Evolutionary conservation across 1,139 yeast species (phyloP), one percentile per base, ranked within the genome.

Genomic region (Nakaseomyces nivariensis): DNA sequence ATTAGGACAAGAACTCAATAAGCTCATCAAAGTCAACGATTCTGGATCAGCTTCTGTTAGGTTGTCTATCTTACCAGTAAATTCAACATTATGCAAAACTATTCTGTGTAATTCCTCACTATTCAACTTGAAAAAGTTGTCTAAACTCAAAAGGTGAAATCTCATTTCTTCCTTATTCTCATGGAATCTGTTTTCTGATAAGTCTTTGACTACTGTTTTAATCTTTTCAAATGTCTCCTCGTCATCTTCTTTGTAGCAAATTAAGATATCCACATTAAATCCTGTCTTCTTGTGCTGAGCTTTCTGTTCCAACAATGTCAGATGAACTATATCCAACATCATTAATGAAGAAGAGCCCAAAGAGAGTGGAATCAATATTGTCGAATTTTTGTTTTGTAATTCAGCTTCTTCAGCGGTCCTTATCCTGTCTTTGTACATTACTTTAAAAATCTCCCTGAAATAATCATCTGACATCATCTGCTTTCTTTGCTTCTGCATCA

Each of bases 401-500:
- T 54, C 58, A 2, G 63, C 61, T 29, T 62, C 61, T 42, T 56
- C 61, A n/a, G 55, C 56, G 6, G 64, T 58, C 13, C 59, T 57
- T 6, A 75, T 49, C 32, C 57, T 60, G 46, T 62, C 65, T 43
- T 57, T 75, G 54, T 78, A 63, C 34, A 60, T 49, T 0, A 66
- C 67, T 52, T 65, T 66, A 51, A 68, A 86, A 58, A 80, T 77
- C 31, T 84, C 89, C 60, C 85, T 85, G 67, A 77, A 87, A 50
- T 73, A 77, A 29, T 85, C 90, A 56, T 75, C 76, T 40, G 70
- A 72, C 85, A 88, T 80, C 87, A 90, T 81, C 61, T 76, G 84
- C 61, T 83, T 85, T 54, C 96, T 73, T 66, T 86, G 90, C 63
- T 88, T 89, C 29, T 88, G 82, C 53, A 85, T 74, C 37, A 89